These are phyloP conservation scores for Dryas alaskensis DNA, from an alignment of 306 rosid genomes.

Conservation along the genomic window DNA sequence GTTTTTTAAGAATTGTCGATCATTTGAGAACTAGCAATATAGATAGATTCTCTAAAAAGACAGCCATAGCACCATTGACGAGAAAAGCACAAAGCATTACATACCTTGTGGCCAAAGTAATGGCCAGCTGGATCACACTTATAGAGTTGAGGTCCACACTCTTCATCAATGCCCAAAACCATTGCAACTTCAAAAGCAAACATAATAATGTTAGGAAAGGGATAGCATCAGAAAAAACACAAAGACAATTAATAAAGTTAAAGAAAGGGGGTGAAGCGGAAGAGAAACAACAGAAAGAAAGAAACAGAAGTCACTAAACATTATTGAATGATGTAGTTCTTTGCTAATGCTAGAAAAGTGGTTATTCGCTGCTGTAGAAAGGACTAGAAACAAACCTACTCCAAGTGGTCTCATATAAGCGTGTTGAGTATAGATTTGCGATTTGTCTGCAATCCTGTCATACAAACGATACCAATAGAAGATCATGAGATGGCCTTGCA, in stretches of 20 bases:
- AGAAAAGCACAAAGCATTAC: not conserved
- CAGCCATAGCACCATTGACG: not conserved
- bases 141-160: constrained; percentile 76
- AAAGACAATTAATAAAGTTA: constrained; percentile 2
- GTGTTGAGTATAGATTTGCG: constrained; percentile 98
- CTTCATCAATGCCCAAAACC: constrained; percentile 95
- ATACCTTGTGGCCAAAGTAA: constrained; percentile 98
- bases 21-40: not conserved
- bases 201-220: constrained; percentile 14
- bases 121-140: constrained; percentile 99
- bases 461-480: constrained; percentile 24
- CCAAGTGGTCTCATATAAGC: constrained; percentile 99
- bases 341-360: not conserved
- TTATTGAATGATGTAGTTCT: constrained; percentile 11
- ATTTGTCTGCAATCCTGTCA: constrained; percentile 93
- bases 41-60: not conserved
- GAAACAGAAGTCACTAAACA: not conserved
- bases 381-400: constrained; percentile 61
- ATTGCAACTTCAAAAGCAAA: constrained; percentile 66
- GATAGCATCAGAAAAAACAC: constrained; percentile 25
- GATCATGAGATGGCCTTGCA: constrained; percentile 17
- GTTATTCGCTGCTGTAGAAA: constrained; percentile 1
- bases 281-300: not conserved
- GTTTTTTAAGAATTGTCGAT: not conserved
- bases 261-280: not conserved